Percentiles rank a stretch among this genome's conserved stretches.
phyloP scores from a whole-genome alignment of 345 rosid species.

The Hypericum androsaemum region DNA sequence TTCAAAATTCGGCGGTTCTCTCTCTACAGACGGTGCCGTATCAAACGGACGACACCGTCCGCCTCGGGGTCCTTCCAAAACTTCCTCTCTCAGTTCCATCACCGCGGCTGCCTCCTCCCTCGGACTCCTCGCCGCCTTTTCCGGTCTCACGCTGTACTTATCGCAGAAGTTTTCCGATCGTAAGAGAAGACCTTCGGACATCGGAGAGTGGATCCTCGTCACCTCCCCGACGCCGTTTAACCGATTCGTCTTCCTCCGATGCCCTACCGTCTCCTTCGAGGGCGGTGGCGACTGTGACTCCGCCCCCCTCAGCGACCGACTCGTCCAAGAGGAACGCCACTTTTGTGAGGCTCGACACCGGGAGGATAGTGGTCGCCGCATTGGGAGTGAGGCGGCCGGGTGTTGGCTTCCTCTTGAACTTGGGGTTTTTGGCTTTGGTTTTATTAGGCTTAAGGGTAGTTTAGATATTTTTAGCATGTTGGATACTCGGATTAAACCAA shows the following conservation, averaged over 20 bases:
- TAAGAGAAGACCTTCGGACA: constrained; percentile 8
- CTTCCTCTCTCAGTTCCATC: constrained; percentile 18
- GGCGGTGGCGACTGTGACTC: constrained; percentile 37
- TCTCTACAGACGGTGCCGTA: constrained; percentile 42
- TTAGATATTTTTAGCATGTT: too few species aligned
- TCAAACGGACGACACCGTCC: constrained; percentile 21
- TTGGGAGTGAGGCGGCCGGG: too few species aligned
- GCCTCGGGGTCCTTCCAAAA: too few species aligned
- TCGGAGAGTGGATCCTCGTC: constrained; percentile 77
- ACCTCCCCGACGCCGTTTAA: constrained; percentile 83
- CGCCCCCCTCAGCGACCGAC: constrained; percentile 56
- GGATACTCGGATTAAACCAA: too few species aligned
- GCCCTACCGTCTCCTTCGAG: constrained; percentile 60
- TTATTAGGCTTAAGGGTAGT: too few species aligned
- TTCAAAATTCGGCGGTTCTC: too few species aligned
- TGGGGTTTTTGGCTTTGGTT: too few species aligned
- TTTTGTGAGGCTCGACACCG: constrained; percentile 54
- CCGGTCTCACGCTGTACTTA: constrained; percentile 44
- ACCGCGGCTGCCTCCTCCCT: constrained; percentile 39
- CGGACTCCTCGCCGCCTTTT: constrained; percentile 49
- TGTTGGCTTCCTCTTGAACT: too few species aligned
- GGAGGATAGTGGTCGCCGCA: too few species aligned
- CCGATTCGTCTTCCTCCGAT: constrained; percentile 76
- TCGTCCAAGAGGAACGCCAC: constrained; percentile 65
- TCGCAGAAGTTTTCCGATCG: constrained; percentile 13